Conservation (phyloP, 495 filamentous ascomycete species). For the Penicillium canariense region DNA sequence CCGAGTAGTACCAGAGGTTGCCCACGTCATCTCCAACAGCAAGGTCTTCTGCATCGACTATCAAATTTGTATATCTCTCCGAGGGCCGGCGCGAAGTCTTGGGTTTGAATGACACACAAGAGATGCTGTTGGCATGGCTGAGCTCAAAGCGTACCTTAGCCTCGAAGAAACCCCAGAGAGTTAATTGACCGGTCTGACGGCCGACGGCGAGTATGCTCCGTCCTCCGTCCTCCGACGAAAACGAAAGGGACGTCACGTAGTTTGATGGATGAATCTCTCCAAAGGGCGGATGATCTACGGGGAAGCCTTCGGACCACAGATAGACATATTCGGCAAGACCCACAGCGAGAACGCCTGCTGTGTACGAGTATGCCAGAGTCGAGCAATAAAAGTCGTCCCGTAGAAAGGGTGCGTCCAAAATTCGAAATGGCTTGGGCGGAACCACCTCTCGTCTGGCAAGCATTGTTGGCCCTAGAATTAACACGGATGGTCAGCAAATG, state of each 20-base stretch:
- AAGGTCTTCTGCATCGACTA: conserved; percentile 65
- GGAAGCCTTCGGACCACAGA: conserved; percentile 78
- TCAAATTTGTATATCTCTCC: conserved; percentile 30
- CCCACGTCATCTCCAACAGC: conserved; percentile 88
- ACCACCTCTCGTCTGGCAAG: conserved; percentile 35
- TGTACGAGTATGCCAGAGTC: conserved; percentile 77
- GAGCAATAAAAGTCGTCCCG: conserved; percentile 97
- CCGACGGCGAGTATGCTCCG: conserved; percentile 84
- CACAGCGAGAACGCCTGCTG: conserved; percentile 73
- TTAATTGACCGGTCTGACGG: conserved; percentile 64
- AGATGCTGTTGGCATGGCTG: conserved; percentile 64
- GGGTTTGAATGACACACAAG: conserved; percentile 71
- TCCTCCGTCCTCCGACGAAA: conserved; percentile 75
- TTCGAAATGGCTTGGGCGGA: conserved; percentile 75
- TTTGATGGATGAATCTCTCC: conserved; percentile 42
- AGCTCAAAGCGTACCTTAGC: conserved; percentile 68
- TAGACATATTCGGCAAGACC: conserved; percentile 81
- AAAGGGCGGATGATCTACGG: conserved; percentile 48
- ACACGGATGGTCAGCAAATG: conserved; percentile 11
- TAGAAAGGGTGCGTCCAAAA: conserved; percentile 83
- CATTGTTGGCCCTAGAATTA: conserved; percentile 24
- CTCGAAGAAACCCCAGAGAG: conserved; percentile 61
- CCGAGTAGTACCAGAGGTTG: conserved; percentile 78
- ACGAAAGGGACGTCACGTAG: conserved; percentile 79
- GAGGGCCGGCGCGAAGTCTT: conserved; percentile 43